Evolutionary conservation across 257 asterid species (phyloP).

Genomic region (Nicotiana benthamiana): DNA sequence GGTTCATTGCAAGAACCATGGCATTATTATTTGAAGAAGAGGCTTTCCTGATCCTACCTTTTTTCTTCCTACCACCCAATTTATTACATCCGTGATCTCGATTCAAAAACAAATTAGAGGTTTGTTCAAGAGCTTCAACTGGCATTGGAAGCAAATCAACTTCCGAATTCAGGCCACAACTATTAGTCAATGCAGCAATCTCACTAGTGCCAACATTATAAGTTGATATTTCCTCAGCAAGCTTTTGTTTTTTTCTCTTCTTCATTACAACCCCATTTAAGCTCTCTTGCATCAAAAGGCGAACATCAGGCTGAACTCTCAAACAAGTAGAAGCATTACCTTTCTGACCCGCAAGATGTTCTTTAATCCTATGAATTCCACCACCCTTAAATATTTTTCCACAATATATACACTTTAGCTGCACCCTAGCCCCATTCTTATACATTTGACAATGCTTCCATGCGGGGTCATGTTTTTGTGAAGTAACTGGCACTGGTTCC

Average conservation of each 20-base stretch:
- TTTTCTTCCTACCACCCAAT: constrained; percentile 54
- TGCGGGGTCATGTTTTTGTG: constrained; percentile 95
- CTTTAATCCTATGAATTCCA: constrained; percentile 96
- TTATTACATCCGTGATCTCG: constrained; percentile 47
- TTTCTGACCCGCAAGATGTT: constrained; percentile 90
- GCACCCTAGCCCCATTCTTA: constrained; percentile 72
- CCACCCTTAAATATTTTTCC: constrained; percentile 92
- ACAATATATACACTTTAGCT: constrained; percentile 82
- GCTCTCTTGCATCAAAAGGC: constrained; percentile 77
- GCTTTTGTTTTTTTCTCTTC: constrained; percentile 72
- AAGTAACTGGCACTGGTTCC: constrained; percentile 78
- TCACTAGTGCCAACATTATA: constrained; percentile 32
- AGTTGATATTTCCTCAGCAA: constrained; percentile 45
- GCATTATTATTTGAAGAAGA: constrained; percentile 25
- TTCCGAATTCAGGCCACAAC: constrained; percentile 43
- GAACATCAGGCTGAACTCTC: constrained; percentile 75
- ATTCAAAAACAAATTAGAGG: constrained; percentile 27
- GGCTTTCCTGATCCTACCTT: constrained; percentile 64
- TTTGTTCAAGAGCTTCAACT: constrained; percentile 48
- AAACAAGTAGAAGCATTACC: constrained; percentile 95
- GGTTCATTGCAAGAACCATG: constrained; percentile 20
- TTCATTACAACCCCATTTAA: constrained; percentile 64
- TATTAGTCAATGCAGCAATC: constrained; percentile 27
- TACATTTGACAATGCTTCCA: constrained; percentile 97
- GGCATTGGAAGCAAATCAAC: constrained; percentile 57